Evolutionary conservation across 805 yeast species (phyloP), one percentile per base, ranked within the genome.

Genomic region (Kodamaea kaohsiungensis): DNA sequence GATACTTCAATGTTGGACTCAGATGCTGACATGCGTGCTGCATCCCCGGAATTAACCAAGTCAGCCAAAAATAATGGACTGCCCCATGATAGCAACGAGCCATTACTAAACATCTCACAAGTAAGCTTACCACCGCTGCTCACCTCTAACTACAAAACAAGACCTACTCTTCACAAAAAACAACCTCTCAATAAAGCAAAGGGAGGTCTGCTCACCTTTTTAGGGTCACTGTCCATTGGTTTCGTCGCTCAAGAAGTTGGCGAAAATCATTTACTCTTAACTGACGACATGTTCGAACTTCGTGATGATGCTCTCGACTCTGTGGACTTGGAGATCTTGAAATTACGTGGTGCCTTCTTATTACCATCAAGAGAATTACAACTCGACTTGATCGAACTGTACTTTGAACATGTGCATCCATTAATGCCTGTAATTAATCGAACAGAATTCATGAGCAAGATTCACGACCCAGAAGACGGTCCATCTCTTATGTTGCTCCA

Each of bases 401-500:
- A 80, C 68, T 89, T 89, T 61, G 80, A 77, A 45, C 77, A 78
- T 55, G 78, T 87, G 19, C 90, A 88, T 60, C 91, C 91, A 0
- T 67, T 81, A 40, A 78, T 84, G 66, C 96, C 96, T 2, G 79
- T 88, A 22, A 69, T 89, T 47, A 83, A 87, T 69, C 75, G 86
- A 51, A 72, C 82, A 0, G 77, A 78, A 64, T 89, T 89, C 66
- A 75, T 87, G 83, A 66, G 71, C 46, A 78, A 77, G 50, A 78
- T 79, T 55, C 83, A 84, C 62, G 77, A 78, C 59, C 83, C 85
- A 1, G 64, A 76, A 15, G 80, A 83, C 60, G 83, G 82, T 33
- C 89, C 89, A 7, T 83, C 90, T 33, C 67, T 88, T 33, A 75
- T 89, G 69, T 67, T 87, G n/a, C 62, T 85, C 18, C 90, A 88